Conservation (phyloP, 768 basidiomycete species). For the Pleurotus djamor region DNA sequence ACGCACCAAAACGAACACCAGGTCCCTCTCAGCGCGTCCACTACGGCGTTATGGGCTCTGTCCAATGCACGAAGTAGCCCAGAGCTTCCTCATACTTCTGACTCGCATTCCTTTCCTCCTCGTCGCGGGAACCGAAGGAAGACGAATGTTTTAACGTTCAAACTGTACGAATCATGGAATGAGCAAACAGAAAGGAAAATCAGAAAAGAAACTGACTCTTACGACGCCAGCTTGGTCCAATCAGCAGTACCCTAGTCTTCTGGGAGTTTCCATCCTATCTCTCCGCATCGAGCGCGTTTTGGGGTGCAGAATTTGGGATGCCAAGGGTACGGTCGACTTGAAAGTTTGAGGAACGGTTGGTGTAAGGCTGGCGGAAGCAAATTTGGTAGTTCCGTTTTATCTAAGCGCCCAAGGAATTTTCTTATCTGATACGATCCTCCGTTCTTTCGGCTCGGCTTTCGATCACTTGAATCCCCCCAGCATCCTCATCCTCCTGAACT, state of each 20-base stretch:
- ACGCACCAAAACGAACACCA: slow-evolving; percentile 76
- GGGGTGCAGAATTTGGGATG: slow-evolving; percentile 26
- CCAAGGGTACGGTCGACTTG: slow-evolving; percentile 66
- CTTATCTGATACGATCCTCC: too few relatives aligned
- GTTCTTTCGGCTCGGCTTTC: too few relatives aligned
- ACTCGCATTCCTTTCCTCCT: slow-evolving; percentile 98
- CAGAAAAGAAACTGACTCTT: slow-evolving; percentile 13
- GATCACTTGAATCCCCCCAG: not conserved
- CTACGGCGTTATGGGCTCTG: slow-evolving; percentile 81
- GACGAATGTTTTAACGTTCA: slow-evolving; percentile 25
- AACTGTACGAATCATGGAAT: slow-evolving; percentile 22
- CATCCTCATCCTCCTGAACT: not conserved
- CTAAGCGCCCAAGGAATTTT: too few relatives aligned
- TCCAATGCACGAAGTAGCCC: slow-evolving; percentile 80
- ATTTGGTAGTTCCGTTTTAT: too few relatives aligned
- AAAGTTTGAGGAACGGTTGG: too few relatives aligned
- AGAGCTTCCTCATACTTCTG: slow-evolving; percentile 61
- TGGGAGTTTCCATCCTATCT: slow-evolving; percentile 47
- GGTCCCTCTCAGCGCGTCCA: slow-evolving; percentile 71
- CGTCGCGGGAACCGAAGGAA: slow-evolving; percentile 87
- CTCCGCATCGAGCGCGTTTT: slow-evolving; percentile 27
- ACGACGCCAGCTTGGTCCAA: slow-evolving; percentile 75
- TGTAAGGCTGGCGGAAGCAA: too few relatives aligned
- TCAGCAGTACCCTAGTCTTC: slow-evolving; percentile 76
- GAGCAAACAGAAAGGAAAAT: not conserved